Evolutionary conservation across 352 stramenopile genomes (phyloP), one percentile per base, ranked within the genome.

Genomic region (Globisporangium canariense): DNA sequence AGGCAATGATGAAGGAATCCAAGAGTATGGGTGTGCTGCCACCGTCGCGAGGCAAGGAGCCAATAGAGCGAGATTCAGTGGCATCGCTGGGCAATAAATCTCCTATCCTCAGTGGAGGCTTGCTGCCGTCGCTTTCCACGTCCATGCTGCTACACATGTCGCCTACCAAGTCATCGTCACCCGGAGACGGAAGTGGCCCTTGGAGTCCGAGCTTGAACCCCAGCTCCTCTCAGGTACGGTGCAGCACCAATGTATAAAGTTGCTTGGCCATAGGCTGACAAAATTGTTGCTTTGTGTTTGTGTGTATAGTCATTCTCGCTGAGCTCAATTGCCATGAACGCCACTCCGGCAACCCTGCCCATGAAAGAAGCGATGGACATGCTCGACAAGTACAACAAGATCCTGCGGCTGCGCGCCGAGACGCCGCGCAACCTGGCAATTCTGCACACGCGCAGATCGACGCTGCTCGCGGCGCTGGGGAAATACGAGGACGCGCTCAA

Each of bases 301-400:
- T 22, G 28, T 34, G 28, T 10, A 41, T 51, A 73, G 65, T 5
- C 28, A 7, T 57, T 71, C 22, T 38, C 62, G 43, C 30, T 73
- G 40, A 32, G 69, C 4, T 68, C 56, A 1, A 41, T 82, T n/a
- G 47, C 66, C n/a, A 49, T 80, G n/a, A 45, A 45, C 20, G 70
- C 70, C 30, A 46, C 66, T 13, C 64, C 62, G 14, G 70, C 64
- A 30, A 67, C 58, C 38, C 47, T 83, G 1, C 25, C 61, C 0
- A 32, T 76, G 0, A 61, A 70, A 7, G 68, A 76, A 2, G 62
- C 60, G 18, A 45, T 73, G 18, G 57, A 69, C 6, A 89, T 92
- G 83, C 68, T 92, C 3, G 65, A 79, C 8, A 40, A 83, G 57
- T 92, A 90, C 68, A 75, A 77, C 66, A 92, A 90, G 63, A 78